These are phyloP conservation scores for Arthrobotrys sinensis DNA, from an alignment of 2,329 filamentous ascomycete species.

Conservation along the genomic window DNA sequence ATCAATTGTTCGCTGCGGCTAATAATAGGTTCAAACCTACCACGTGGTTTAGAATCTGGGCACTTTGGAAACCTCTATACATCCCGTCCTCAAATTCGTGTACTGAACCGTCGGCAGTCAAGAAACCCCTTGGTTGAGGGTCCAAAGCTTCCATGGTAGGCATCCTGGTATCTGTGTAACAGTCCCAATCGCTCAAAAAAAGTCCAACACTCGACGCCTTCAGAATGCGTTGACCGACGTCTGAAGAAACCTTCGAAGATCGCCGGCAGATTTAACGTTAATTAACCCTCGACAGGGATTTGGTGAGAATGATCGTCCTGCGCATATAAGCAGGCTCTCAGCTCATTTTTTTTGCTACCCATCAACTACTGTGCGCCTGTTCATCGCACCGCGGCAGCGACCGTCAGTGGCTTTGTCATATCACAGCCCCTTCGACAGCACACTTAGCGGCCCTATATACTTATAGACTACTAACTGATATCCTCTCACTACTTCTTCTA, in stretches of 20 bases:
- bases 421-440: background rate
- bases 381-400: background rate
- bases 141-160: too few relatives aligned
- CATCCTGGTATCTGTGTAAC: conserved; percentile 5
- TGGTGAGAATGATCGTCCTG: background rate
- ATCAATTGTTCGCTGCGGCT: too few relatives aligned
- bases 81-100: too few relatives aligned
- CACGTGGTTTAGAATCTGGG: too few relatives aligned
- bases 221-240: background rate
- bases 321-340: background rate
- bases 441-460: background rate
- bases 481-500: too few relatives aligned
- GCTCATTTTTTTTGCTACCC: background rate
- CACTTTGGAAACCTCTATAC: too few relatives aligned
- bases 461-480: background rate
- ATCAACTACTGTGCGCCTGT: background rate
- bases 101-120: too few relatives aligned
- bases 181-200: background rate
- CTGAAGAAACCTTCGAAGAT: conserved; percentile 1
- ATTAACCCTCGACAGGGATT: too few relatives aligned
- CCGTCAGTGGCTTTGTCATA: background rate
- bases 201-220: background rate
- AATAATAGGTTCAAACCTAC: too few relatives aligned
- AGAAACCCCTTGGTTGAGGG: background rate
- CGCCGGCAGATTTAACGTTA: background rate